phyloP scores from a whole-genome alignment of 2,329 filamentous ascomycete genomes.

The Colletotrichum camelliae region DNA sequence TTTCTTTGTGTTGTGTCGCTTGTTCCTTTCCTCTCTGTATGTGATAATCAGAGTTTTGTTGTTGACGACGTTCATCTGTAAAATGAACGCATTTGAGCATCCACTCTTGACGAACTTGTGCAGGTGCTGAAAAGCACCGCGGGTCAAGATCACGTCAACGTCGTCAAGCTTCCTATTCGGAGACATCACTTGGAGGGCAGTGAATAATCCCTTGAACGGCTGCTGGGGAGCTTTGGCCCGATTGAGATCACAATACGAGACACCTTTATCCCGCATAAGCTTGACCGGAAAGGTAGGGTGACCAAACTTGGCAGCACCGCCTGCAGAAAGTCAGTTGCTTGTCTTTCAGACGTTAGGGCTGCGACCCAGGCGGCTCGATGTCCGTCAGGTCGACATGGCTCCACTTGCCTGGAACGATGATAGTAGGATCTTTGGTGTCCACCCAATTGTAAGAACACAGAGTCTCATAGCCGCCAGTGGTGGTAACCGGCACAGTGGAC shows the following conservation, averaged over 20 bases:
- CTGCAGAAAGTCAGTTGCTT: neutral
- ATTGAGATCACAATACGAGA: neutral
- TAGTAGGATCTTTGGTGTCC: neutral
- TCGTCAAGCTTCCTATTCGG: neutral
- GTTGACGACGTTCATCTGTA: neutral
- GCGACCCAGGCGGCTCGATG: neutral
- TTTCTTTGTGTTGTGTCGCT: neutral
- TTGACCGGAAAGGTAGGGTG: neutral
- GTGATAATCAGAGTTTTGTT: neutral
- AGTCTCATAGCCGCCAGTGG: neutral
- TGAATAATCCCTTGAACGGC: neutral
- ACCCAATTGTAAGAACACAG: neutral
- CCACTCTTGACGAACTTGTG: neutral
- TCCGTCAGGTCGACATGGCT: neutral
- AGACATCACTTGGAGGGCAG: neutral
- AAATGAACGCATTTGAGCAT: neutral
- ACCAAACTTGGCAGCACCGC: neutral
- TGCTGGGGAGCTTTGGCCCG: neutral
- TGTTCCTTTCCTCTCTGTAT: neutral
- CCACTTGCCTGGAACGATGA: neutral
- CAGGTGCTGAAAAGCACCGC: neutral
- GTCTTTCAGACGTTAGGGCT: neutral
- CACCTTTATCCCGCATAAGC: neutral
- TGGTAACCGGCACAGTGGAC: neutral
- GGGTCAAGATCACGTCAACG: neutral